phyloP scores from a whole-genome alignment of 371 early-diverging fungal genomes.

The Capillidium rhysosporum region DNA sequence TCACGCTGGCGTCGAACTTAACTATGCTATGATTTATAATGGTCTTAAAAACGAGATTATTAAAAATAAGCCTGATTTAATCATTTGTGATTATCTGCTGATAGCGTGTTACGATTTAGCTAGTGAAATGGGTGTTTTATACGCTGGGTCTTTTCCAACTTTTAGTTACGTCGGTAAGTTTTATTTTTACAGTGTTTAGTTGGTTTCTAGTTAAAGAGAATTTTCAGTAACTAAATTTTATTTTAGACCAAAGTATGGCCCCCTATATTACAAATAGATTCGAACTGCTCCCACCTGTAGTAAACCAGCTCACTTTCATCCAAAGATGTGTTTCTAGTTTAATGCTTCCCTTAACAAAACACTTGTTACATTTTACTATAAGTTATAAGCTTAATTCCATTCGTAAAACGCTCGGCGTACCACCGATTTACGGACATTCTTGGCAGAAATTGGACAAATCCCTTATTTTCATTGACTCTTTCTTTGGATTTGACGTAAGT shows the following conservation, averaged over 20 bases:
- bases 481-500: slow-evolving; percentile 6
- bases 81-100: slow-evolving; percentile 5
- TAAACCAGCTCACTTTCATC: background rate
- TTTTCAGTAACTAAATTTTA: too few relatives aligned
- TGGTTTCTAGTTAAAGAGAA: too few relatives aligned
- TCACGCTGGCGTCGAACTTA: background rate
- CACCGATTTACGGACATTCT: background rate
- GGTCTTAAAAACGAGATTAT: background rate
- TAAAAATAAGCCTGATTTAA: background rate
- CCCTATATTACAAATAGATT: slow-evolving; percentile 5
- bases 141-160: background rate
- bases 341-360: background rate
- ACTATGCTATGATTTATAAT: background rate
- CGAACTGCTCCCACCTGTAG: slow-evolving; percentile 1
- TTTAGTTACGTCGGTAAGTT: slow-evolving; percentile 6
- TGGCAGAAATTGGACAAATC: slow-evolving; percentile 2
- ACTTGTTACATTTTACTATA: background rate
- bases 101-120: slow-evolving; percentile 7
- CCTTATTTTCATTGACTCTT: slow-evolving; percentile 4
- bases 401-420: background rate
- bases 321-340: background rate
- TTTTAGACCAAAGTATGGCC: slow-evolving; percentile 4
- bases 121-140: background rate
- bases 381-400: background rate
- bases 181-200: too few relatives aligned